Conservation (phyloP, 306 rosid genomes). For the Morella rubra region DNA sequence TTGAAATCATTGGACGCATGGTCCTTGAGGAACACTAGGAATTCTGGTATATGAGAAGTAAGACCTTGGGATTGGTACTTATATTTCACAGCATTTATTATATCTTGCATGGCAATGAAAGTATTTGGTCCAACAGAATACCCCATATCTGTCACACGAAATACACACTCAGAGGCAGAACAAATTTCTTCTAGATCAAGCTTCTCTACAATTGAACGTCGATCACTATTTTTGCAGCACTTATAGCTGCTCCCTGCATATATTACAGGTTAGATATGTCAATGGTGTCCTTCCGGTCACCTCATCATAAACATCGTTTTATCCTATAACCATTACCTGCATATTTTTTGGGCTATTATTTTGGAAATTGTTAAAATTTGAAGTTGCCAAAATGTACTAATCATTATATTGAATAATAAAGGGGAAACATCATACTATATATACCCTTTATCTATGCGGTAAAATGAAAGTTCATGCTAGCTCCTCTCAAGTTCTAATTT, state of each 20-base stretch:
- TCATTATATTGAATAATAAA: too few relatives aligned
- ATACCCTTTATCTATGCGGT: too few relatives aligned
- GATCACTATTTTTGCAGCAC: background rate
- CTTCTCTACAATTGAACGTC: slow-evolving; percentile 2
- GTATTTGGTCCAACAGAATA: slow-evolving; percentile 28
- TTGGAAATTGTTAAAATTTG: background rate
- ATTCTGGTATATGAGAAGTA: slow-evolving; percentile 9
- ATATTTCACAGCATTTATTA: slow-evolving; percentile 1
- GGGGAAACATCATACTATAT: too few relatives aligned
- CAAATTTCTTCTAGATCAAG: slow-evolving; percentile 7
- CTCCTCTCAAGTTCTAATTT: too few relatives aligned
- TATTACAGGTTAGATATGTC: background rate
- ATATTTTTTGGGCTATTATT: background rate
- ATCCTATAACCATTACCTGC: background rate
- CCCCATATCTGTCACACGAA: slow-evolving; percentile 24
- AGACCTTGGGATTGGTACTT: slow-evolving; percentile 1
- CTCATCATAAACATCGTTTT: background rate
- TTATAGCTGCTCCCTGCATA: background rate
- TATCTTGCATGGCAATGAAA: slow-evolving; percentile 4
- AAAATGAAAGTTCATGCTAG: background rate
- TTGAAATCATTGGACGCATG: slow-evolving; percentile 29
- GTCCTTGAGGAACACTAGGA: slow-evolving; percentile 28
- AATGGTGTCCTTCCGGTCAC: background rate
- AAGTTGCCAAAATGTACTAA: too few relatives aligned
- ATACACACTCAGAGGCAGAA: background rate